Evolutionary conservation across 345 rosid genomes (phyloP).

Genomic region (Heritiera littoralis): DNA sequence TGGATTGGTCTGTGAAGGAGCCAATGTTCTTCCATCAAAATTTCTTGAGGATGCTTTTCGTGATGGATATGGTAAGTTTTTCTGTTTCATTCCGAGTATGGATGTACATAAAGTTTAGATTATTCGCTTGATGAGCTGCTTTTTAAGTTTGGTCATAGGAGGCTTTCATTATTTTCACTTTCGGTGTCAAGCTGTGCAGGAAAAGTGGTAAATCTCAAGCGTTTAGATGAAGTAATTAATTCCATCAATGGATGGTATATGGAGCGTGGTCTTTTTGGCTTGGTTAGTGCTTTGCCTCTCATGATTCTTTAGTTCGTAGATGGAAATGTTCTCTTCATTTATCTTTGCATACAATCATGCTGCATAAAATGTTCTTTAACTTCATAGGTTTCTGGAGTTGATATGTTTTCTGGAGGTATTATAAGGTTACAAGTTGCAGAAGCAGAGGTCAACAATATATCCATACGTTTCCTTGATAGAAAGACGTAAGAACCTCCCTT

Average conservation of each 20-base stretch:
- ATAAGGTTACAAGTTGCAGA: conserved; percentile 87
- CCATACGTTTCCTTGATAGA: conserved; percentile 11
- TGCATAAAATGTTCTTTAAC: conserved; percentile 3
- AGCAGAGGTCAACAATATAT: conserved; percentile 69
- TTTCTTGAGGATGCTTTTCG: conserved; percentile 78
- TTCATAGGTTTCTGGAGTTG: conserved; percentile 47
- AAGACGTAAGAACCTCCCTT: conserved; percentile 55
- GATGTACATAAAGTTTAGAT: conserved; percentile 14
- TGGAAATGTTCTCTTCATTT: not conserved
- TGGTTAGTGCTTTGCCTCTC: conserved; percentile 29
- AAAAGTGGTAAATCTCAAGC: conserved; percentile 83
- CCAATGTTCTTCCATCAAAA: conserved; percentile 89
- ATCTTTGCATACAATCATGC: not conserved
- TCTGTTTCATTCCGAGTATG: conserved; percentile 24
- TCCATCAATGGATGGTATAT: conserved; percentile 80
- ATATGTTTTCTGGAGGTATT: conserved; percentile 79
- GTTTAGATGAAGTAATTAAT: conserved; percentile 78
- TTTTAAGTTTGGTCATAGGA: conserved; percentile 28
- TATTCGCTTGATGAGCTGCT: conserved; percentile 13
- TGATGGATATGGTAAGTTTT: conserved; percentile 65
- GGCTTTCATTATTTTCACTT: conserved; percentile 45
- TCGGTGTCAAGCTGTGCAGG: conserved; percentile 86
- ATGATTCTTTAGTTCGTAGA: conserved; percentile 10
- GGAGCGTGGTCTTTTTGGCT: conserved; percentile 20
- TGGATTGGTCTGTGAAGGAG: conserved; percentile 92